These are phyloP conservation scores for Calonectria henricotiae DNA, from an alignment of 2,329 filamentous ascomycete genomes.

Conservation along the genomic window DNA sequence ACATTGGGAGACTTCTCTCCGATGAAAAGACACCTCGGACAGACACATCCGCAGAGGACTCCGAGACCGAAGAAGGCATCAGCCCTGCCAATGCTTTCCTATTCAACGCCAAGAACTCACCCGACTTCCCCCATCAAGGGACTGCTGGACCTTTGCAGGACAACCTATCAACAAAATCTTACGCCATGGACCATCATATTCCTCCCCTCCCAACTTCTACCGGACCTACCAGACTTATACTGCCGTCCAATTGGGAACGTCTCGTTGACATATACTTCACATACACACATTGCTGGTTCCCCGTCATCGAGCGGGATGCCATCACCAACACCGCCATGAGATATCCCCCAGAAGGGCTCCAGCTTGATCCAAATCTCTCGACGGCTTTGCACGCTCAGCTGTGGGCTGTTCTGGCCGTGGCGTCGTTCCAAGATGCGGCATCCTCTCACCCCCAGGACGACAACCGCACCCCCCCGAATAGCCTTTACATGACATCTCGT, in stretches of 20 bases:
- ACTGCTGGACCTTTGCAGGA: slow-evolving; percentile 37
- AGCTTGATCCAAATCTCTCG: slow-evolving; percentile 55
- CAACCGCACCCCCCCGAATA: slow-evolving; percentile 42
- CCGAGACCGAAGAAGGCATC: slow-evolving; percentile 53
- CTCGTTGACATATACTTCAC: slow-evolving; percentile 83
- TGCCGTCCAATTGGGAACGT: slow-evolving; percentile 72
- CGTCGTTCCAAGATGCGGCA: slow-evolving; percentile 68
- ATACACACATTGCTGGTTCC: slow-evolving; percentile 84
- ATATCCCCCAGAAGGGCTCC: slow-evolving; percentile 60
- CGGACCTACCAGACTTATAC: slow-evolving; percentile 49
- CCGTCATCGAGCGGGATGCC: slow-evolving; percentile 79
- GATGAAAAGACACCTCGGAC: slow-evolving; percentile 56
- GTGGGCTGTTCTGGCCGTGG: slow-evolving; percentile 74
- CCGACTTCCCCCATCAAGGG: slow-evolving; percentile 43
- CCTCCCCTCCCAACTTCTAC: slow-evolving; percentile 16
- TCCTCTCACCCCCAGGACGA: slow-evolving; percentile 33
- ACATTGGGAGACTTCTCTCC: slow-evolving; percentile 76
- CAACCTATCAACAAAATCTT: slow-evolving; percentile 25
- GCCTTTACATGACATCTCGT: slow-evolving; percentile 69
- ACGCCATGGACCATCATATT: slow-evolving; percentile 30
- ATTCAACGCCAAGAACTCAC: slow-evolving; percentile 44
- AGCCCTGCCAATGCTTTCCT: slow-evolving; percentile 45
- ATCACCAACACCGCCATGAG: slow-evolving; percentile 67
- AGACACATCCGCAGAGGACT: slow-evolving; percentile 58
- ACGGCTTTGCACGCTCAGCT: slow-evolving; percentile 68